These are phyloP conservation scores for Triadica sebifera DNA, from an alignment of 345 rosid genomes.

Conservation along the genomic window DNA sequence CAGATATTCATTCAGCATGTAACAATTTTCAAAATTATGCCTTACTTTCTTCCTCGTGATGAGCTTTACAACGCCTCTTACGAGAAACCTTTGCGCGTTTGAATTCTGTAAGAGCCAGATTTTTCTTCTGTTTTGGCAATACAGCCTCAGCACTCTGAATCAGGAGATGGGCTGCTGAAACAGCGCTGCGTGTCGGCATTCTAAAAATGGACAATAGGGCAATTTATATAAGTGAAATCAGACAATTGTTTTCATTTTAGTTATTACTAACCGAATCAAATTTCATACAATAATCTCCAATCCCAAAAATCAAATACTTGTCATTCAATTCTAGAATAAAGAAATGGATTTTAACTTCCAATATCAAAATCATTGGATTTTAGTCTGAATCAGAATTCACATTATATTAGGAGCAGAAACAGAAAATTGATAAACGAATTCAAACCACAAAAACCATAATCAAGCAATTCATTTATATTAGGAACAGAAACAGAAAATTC, in stretches of 20 bases:
- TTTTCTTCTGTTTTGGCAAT: conserved; percentile 85
- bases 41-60: conserved; percentile 41
- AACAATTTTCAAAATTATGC: neutral
- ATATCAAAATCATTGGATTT: neutral
- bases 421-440: no score
- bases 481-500: neutral
- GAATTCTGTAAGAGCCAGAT: conserved; percentile 57
- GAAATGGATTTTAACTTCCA: neutral
- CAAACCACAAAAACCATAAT: no score
- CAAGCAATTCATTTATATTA: neutral
- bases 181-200: conserved; percentile 56
- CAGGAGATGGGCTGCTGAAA: conserved; percentile 66
- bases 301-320: no score
- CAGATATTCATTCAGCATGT: neutral
- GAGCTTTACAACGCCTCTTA: conserved; percentile 54
- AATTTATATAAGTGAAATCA: neutral
- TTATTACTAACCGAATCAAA: neutral
- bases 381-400: neutral
- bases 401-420: neutral
- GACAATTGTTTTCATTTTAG: neutral
- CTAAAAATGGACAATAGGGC: conserved; percentile 27
- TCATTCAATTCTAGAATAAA: no score
- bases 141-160: conserved; percentile 61
- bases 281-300: no score
- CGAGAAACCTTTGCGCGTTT: conserved; percentile 74